Evolutionary conservation across 1,139 yeast genomes (phyloP).

Genomic region (Debaryomyces nepalensis): DNA sequence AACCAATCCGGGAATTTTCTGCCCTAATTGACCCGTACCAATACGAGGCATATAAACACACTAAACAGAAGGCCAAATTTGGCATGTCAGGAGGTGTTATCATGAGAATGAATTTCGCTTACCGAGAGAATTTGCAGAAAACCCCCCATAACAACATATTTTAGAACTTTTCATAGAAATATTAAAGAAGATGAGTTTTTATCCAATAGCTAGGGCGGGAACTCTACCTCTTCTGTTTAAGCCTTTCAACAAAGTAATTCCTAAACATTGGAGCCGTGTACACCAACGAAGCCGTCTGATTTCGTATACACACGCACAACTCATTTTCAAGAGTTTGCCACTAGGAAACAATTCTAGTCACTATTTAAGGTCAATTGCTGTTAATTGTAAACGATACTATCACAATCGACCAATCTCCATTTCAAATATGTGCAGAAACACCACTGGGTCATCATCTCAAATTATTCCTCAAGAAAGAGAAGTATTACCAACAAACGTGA

Average conservation of each 20-base stretch:
- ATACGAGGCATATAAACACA: too few species aligned
- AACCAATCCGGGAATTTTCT: too few species aligned
- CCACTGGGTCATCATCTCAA: constrained; percentile 19
- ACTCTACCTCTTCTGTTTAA: neutral
- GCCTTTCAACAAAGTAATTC: neutral
- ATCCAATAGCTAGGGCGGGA: neutral
- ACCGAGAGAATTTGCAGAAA: too few species aligned
- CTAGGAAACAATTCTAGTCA: neutral
- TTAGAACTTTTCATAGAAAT: too few species aligned
- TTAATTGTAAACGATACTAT: constrained; percentile 1
- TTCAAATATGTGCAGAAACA: constrained; percentile 12
- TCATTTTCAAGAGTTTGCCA: constrained; percentile 1
- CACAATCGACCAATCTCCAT: constrained; percentile 3
- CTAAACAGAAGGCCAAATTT: too few species aligned
- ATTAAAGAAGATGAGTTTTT: neutral
- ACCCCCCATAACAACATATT: too few species aligned
- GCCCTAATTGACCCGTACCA: too few species aligned
- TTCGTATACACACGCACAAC: constrained; percentile 13
- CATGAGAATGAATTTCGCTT: too few species aligned
- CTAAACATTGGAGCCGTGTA: neutral
- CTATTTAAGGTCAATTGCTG: neutral
- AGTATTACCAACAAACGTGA: constrained; percentile 72
- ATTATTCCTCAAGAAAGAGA: constrained; percentile 51
- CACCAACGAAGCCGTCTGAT: constrained; percentile 3
- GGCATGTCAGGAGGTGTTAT: too few species aligned